These are phyloP conservation scores for Prunus kanzakura DNA, from an alignment of 306 rosid species.

Conservation along the genomic window DNA sequence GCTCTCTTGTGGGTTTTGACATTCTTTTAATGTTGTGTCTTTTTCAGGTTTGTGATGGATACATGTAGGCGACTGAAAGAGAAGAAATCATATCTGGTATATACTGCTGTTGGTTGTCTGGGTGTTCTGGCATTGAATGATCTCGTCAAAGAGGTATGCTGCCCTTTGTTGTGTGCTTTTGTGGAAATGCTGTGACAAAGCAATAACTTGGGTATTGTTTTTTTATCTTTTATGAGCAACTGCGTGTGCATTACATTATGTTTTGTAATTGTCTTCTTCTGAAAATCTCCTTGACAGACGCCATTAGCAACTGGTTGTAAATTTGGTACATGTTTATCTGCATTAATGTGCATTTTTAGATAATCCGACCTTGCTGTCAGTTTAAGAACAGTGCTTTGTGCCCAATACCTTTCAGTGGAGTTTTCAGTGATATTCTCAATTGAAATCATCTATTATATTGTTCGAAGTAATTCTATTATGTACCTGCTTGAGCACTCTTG, in stretches of 20 bases:
- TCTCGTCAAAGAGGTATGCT: constrained; percentile 72
- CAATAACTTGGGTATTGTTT: neutral
- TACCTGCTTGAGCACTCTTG: constrained; percentile 5
- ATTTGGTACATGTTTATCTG: neutral
- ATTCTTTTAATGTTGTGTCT: constrained; percentile 9
- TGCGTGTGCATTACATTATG: neutral
- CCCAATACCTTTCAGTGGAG: constrained; percentile 5
- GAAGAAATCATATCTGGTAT: constrained; percentile 80
- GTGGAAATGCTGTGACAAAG: neutral
- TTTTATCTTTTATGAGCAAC: neutral
- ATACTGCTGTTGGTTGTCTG: constrained; percentile 85
- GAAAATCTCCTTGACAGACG: constrained; percentile 5
- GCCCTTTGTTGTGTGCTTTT: constrained; percentile 5
- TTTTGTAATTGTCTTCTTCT: neutral
- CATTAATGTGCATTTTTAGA: constrained; percentile 8
- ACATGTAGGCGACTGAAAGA: constrained; percentile 69
- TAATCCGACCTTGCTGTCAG: constrained; percentile 5
- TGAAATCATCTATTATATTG: neutral
- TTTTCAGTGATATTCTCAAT: constrained; percentile 10
- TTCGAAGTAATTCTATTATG: neutral
- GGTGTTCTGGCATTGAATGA: constrained; percentile 75
- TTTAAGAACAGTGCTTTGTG: constrained; percentile 2
- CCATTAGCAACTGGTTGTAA: constrained; percentile 17
- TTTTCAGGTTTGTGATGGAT: constrained; percentile 72
- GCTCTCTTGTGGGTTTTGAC: constrained; percentile 13